Evolutionary conservation across 1,284 basidiomycete genomes (phyloP).

Genomic region (Exobasidium rhododendri): DNA sequence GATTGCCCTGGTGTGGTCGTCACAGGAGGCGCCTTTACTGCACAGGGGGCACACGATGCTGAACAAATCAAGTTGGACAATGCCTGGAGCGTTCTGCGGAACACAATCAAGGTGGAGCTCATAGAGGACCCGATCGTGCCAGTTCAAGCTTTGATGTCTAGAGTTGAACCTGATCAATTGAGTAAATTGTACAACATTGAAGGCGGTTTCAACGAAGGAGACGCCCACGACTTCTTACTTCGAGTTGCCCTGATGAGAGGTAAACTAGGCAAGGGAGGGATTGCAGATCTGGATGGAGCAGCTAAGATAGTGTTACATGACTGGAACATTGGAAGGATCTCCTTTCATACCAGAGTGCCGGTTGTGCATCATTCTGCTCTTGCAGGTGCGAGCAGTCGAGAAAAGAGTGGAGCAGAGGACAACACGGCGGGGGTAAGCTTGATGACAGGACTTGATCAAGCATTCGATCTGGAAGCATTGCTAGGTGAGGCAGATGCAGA

Average conservation of each 20-base stretch:
- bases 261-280: conserved; percentile 70
- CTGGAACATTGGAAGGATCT: conserved; percentile 95
- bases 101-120: conserved; percentile 87
- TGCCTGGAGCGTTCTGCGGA: conserved; percentile 62
- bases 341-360: conserved; percentile 79
- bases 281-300: conserved; percentile 78
- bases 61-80: conserved; percentile 58
- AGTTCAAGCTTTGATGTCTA: conserved; percentile 47
- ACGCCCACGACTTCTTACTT: conserved; percentile 78
- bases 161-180: conserved; percentile 36
- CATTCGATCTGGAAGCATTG: conserved; percentile 49
- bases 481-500: conserved; percentile 53
- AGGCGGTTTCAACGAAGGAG: conserved; percentile 56
- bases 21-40: conserved; percentile 14
- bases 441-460: conserved; percentile 37
- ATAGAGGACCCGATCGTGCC: conserved; percentile 85
- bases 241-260: conserved; percentile 85
- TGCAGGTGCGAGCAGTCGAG: not conserved
- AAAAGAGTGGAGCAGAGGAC: not conserved
- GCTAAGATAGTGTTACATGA: conserved; percentile 83
- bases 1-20: conserved; percentile 92
- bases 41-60: conserved; percentile 13
- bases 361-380: conserved; percentile 66
- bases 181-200: conserved; percentile 35
- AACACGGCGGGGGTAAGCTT: conserved; percentile 16